Evolutionary conservation across 2,329 filamentous ascomycete species (phyloP).

Genomic region (Fusarium protoensiforme): DNA sequence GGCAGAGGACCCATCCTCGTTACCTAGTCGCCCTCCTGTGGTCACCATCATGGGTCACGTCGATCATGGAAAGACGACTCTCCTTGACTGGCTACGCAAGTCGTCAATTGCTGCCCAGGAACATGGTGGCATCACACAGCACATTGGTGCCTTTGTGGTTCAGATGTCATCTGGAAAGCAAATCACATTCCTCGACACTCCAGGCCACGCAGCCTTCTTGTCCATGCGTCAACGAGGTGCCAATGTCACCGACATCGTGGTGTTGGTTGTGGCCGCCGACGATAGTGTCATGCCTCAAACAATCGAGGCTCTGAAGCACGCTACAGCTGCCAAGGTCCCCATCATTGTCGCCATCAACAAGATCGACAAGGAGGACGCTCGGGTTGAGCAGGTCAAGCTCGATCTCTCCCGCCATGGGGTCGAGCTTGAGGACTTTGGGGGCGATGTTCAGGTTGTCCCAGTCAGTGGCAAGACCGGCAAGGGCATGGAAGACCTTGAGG

Average conservation of each 20-base stretch:
- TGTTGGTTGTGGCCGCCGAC: constrained; percentile 94
- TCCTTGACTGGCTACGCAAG: constrained; percentile 92
- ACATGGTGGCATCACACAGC: constrained; percentile 97
- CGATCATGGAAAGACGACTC: constrained; percentile 97
- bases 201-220: constrained; percentile 94
- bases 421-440: constrained; percentile 93
- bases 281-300: constrained; percentile 99
- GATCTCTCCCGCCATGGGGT: constrained; percentile 87
- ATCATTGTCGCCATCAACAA: constrained; percentile 99
- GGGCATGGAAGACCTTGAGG: constrained; percentile 92
- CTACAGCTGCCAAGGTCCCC: constrained; percentile 85
- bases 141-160: constrained; percentile 97
- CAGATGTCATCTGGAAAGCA: constrained; percentile 85
- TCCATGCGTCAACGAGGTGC: constrained; percentile 96
- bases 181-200: constrained; percentile 97
- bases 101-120: constrained; percentile 91
- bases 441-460: constrained; percentile 90
- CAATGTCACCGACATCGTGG: constrained; percentile 95
- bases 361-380: constrained; percentile 86
- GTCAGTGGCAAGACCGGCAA: constrained; percentile 94
- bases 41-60: constrained; percentile 99
- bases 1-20: constrained; percentile 72
- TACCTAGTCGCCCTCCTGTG: constrained; percentile 86
- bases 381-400: constrained; percentile 85
- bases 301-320: constrained; percentile 94